Evolutionary conservation across 805 yeast genomes (phyloP).

Genomic region (Sungouiozyma ichnusensis): DNA sequence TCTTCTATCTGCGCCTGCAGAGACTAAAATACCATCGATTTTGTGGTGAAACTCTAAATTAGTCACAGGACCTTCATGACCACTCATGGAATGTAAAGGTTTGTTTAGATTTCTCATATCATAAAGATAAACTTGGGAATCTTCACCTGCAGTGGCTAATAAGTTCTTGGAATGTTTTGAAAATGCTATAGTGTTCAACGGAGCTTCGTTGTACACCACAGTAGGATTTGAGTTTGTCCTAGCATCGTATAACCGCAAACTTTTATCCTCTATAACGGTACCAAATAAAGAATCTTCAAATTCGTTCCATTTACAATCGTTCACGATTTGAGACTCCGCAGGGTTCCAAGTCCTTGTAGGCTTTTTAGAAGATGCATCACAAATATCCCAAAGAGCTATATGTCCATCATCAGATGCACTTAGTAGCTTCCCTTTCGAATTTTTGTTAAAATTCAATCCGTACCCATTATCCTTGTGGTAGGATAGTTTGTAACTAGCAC

Average conservation of each 20-base stretch:
- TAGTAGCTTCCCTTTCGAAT: slow-evolving; percentile 38
- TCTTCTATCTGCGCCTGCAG: slow-evolving; percentile 69
- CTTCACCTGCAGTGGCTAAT: slow-evolving; percentile 60
- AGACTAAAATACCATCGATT: slow-evolving; percentile 65
- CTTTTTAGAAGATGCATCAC: slow-evolving; percentile 16
- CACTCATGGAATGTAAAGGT: slow-evolving; percentile 61
- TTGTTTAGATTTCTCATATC: slow-evolving; percentile 46
- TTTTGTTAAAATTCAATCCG: slow-evolving; percentile 59
- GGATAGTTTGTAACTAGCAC: slow-evolving; percentile 30
- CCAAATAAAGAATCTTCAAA: slow-evolving; percentile 46
- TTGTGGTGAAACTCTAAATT: slow-evolving; percentile 69
- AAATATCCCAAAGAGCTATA: slow-evolving; percentile 51
- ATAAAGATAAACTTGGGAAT: slow-evolving; percentile 53
- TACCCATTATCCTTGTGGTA: slow-evolving; percentile 63
- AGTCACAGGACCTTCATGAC: slow-evolving; percentile 67
- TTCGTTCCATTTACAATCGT: slow-evolving; percentile 66
- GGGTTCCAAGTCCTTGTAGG: slow-evolving; percentile 19
- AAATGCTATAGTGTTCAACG: slow-evolving; percentile 56
- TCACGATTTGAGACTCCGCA: slow-evolving; percentile 49
- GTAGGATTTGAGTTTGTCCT: slow-evolving; percentile 28
- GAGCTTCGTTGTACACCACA: slow-evolving; percentile 22
- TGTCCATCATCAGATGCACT: slow-evolving; percentile 60
- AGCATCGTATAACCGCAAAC: slow-evolving; percentile 44
- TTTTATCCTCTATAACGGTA: slow-evolving; percentile 63
- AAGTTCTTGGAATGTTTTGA: slow-evolving; percentile 51